phyloP scores from a whole-genome alignment of 768 basidiomycete genomes.

The Baorangia bicolor region DNA sequence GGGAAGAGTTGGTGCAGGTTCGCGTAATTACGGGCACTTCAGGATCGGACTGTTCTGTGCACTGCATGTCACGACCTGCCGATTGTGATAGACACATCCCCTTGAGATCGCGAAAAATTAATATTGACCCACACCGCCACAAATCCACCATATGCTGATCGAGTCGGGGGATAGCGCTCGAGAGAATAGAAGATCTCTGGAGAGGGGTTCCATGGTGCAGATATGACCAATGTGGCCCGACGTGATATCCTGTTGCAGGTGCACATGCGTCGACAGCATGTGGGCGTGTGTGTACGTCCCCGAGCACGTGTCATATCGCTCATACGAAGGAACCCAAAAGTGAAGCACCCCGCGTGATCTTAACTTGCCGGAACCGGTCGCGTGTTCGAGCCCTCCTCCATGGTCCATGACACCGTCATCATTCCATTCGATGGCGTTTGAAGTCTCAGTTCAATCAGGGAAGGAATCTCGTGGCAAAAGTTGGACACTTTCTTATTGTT shows the following conservation, averaged over 20 bases:
- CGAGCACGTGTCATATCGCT: not conserved
- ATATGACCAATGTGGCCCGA: not conserved
- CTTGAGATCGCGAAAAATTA: too few species aligned
- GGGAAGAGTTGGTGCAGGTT: too few species aligned
- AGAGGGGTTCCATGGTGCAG: not conserved
- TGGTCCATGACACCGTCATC: too few species aligned
- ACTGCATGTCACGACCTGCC: too few species aligned
- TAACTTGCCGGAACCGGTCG: not conserved
- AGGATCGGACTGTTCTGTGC: too few species aligned
- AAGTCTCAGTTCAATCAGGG: too few species aligned
- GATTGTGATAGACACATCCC: too few species aligned
- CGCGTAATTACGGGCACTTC: too few species aligned
- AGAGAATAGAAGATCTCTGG: not conserved
- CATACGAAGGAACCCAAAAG: not conserved
- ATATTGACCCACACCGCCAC: not conserved
- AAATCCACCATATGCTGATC: not conserved
- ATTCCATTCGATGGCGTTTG: too few species aligned
- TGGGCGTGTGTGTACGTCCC: not conserved
- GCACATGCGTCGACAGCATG: not conserved
- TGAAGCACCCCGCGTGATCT: not conserved
- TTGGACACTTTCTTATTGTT: too few species aligned
- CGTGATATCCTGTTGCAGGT: not conserved
- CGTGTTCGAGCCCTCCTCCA: not conserved
- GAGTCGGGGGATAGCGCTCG: too few species aligned
- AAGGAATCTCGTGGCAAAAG: too few species aligned